Base-by-base conservation (phyloP, 2,329 filamentous ascomycete genomes). In the Ceratocystis alfenasii region DNA sequence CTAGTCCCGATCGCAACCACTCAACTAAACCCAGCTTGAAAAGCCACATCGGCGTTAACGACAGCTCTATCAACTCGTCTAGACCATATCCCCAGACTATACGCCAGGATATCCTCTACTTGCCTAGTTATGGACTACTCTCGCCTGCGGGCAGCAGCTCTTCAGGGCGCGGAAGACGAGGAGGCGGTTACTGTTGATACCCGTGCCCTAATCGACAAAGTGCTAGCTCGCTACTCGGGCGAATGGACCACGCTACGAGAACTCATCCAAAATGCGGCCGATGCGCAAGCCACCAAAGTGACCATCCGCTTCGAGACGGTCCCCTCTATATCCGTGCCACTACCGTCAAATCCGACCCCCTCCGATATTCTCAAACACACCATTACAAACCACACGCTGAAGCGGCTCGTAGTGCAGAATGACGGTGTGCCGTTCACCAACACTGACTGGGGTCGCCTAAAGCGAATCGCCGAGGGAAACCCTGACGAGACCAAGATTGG, bases 401-500 rank as follows among this genome's bases (percentile, higher is more conserved):
- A 87, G 69, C 86, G 92, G 53, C 79, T 97, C n/a, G 80, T 96
- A 8, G 92, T 97, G 5, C 88, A 90, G 68, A 99, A 99, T 72
- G 88, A 99, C 76, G 94, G 94, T 45, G 83, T 90, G 69, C 83
- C 90, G 0, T 99, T 99, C 72, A 88, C 85, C 63, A 83, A 88
- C 71, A 95, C 91, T 20, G 94, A 99, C 75, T 99, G 94, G 94
- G 86, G 86, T 59, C 84, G 94, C 65, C 75, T 99, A 69, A 97
- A 97, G 79, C 86, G 93, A 68, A 99, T 99, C 69, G 95, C 94
- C n/a, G 94, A 99, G 75, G 95, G 94, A 60, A 99, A 99, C 73
- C 94, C 94, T 0, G 94, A 99, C 74, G 94, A 99, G 77, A 97
- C 92, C 60, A 99, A 99, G 79, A 99, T 99, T 71, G 94, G 94